These are phyloP conservation scores for Streptanthus diversifolius DNA, from an alignment of 345 rosid species.

Conservation along the genomic window DNA sequence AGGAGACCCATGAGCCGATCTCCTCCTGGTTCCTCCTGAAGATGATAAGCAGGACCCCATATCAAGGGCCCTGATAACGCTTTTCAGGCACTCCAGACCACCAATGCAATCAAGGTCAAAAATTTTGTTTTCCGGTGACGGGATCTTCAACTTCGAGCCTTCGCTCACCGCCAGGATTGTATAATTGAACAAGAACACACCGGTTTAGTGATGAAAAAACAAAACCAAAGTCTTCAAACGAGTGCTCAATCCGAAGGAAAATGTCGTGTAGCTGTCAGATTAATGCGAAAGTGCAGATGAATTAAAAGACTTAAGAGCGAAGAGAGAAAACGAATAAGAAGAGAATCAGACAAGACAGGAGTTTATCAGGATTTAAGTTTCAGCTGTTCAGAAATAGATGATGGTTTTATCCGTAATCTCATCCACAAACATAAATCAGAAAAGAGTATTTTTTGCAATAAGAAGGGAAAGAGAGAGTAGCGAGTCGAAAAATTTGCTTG, in stretches of 20 bases:
- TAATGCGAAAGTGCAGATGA: neutral
- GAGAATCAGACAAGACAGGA: slow-evolving; percentile 6
- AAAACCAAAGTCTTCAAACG: neutral
- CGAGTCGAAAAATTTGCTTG: slow-evolving; percentile 2
- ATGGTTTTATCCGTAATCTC: slow-evolving; percentile 27
- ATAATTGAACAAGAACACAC: neutral
- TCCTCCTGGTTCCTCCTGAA: slow-evolving; percentile 53
- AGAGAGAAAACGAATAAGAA: neutral
- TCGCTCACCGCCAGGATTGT: slow-evolving; percentile 33
- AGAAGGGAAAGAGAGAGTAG: slow-evolving; percentile 13
- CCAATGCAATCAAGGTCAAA: slow-evolving; percentile 47
- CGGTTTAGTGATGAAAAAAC: neutral
- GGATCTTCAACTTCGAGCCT: slow-evolving; percentile 18
- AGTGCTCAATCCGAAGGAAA: neutral
- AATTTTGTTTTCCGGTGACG: slow-evolving; percentile 44
- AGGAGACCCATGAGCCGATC: slow-evolving; percentile 64
- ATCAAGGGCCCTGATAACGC: slow-evolving; percentile 92
- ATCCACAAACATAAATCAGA: slow-evolving; percentile 18
- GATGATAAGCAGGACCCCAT: slow-evolving; percentile 99
- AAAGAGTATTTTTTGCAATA: slow-evolving; percentile 5
- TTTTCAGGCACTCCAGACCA: slow-evolving; percentile 90
- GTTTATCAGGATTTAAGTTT: slow-evolving; percentile 1
- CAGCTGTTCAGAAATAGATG: neutral
- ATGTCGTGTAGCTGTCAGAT: neutral
- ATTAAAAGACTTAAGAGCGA: neutral